Evolutionary conservation across 805 yeast species (phyloP), one percentile per base, ranked within the genome.

Genomic region (Zygosaccharomyces gambellarensis): DNA sequence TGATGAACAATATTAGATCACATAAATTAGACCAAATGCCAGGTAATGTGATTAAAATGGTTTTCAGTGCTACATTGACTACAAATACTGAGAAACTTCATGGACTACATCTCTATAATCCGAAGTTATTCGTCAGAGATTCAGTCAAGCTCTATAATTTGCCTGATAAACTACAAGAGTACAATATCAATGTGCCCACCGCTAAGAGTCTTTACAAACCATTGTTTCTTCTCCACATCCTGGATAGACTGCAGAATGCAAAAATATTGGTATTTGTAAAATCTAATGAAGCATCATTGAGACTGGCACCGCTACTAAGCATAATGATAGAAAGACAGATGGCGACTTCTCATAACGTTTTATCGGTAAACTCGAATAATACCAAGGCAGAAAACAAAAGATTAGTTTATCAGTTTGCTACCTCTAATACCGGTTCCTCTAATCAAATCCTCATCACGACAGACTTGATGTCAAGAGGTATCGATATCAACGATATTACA

Each of bases 381-480:
- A 61, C 80, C 43, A 73, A 73, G 48, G 67, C 71, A 9, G 74
- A 77, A 27, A 78, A 94, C 40, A 69, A 73, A 43, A 77, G 78
- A 55, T 71, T 83, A 1, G 71, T 94, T 47, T 74, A 78, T 36
- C 74, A 75, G 5, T 90, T 94, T 61, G 72, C 79, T 11, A 32
- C 64, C 2, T 82, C 81, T 14, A 72, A 76, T 1, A 70, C 80
- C 43, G 71, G 75, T 39, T 62, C 25, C 7, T 36, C 34, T 11
- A 47, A 39, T 34, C 47, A 55, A 22, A 47, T 89, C 32, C 72
- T 79, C 65, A 83, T 78, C 51, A 90, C 88, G 23, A 94, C 99
- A 0, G 99, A 94, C 70, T 74, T 94, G 58, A 85, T 94, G 66
- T 87, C 97, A n/a, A 82, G 99, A 70, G 99, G 99, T 71, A 79